Conservation (phyloP, 192 early-diverging fungal genomes). For the Backusella luteola region DNA sequence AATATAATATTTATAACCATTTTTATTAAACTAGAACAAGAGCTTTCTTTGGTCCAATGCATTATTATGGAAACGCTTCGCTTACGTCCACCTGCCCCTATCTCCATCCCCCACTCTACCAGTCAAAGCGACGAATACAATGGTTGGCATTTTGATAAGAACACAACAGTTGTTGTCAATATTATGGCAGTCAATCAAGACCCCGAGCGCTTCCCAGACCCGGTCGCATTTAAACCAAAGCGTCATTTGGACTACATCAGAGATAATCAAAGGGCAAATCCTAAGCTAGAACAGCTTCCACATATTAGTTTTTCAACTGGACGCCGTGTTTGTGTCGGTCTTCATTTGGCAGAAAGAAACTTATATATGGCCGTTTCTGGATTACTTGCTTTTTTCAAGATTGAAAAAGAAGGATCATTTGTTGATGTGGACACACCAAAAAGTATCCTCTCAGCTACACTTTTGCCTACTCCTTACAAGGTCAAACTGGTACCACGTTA, state of each 20-base stretch:
- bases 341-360: constrained; percentile 37
- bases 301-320: constrained; percentile 38
- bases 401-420: constrained; percentile 8
- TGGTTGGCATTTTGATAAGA: constrained; percentile 48
- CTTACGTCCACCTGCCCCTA: constrained; percentile 25
- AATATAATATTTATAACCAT: neutral
- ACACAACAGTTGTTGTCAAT: constrained; percentile 52
- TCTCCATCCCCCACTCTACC: constrained; percentile 36
- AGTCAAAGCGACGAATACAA: constrained; percentile 38
- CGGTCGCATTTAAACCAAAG: constrained; percentile 49
- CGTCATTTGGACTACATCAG: constrained; percentile 38
- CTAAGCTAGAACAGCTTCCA: constrained; percentile 21
- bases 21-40: constrained; percentile 12
- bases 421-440: constrained; percentile 16
- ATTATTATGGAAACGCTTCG: constrained; percentile 38
- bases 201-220: constrained; percentile 38
- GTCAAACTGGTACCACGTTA: constrained; percentile 24
- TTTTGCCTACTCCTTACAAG: constrained; percentile 25
- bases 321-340: constrained; percentile 37
- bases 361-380: constrained; percentile 21
- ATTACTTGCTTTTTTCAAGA: constrained; percentile 27
- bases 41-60: constrained; percentile 34
- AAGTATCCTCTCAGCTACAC: constrained; percentile 16
- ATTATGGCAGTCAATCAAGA: constrained; percentile 53
- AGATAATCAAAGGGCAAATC: neutral